Percentiles rank a stretch among this genome's conserved stretches.
phyloP scores from a whole-genome alignment of 2,329 filamentous ascomycete genomes.

The Bimuria novae-zelandiae region DNA sequence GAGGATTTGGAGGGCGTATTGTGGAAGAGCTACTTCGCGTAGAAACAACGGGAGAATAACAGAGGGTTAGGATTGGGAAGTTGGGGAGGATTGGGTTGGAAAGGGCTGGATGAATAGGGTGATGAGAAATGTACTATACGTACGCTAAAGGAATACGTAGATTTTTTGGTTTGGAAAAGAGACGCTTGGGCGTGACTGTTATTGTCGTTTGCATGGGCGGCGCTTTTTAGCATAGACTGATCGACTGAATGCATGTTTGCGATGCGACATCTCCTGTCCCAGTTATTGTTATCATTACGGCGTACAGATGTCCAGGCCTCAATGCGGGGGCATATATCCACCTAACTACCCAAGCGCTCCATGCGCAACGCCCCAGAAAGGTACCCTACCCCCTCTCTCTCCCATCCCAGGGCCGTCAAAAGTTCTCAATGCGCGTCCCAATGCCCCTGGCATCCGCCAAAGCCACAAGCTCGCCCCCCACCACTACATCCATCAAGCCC shows the following conservation, averaged over 20 bases:
- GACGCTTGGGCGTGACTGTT: neutral
- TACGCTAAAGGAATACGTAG: neutral
- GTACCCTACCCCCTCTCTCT: neutral
- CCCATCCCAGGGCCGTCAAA: slow-evolving; percentile 31
- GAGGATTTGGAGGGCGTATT: slow-evolving; percentile 95
- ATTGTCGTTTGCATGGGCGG: slow-evolving; percentile 3
- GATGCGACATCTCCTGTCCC: too few species aligned
- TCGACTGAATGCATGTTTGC: neutral
- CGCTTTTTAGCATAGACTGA: slow-evolving; percentile 1
- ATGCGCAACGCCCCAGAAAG: neutral
- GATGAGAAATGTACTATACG: slow-evolving; percentile 1
- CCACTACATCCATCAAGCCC: slow-evolving; percentile 70
- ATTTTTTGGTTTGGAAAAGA: neutral
- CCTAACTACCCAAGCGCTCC: neutral
- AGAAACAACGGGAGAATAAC: too few species aligned
- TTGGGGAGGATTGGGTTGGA: too few species aligned
- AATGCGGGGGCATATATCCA: neutral
- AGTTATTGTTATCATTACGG: too few species aligned
- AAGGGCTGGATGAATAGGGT: too few species aligned
- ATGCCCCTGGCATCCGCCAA: slow-evolving; percentile 61
- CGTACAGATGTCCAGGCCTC: too few species aligned
- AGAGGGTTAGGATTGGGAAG: too few species aligned
- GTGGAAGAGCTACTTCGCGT: slow-evolving; percentile 99
- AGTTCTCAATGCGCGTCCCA: slow-evolving; percentile 59
- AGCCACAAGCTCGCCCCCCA: slow-evolving; percentile 62